Base-by-base conservation (phyloP, 1,284 basidiomycete species). In the Peniophora sp. region DNA sequence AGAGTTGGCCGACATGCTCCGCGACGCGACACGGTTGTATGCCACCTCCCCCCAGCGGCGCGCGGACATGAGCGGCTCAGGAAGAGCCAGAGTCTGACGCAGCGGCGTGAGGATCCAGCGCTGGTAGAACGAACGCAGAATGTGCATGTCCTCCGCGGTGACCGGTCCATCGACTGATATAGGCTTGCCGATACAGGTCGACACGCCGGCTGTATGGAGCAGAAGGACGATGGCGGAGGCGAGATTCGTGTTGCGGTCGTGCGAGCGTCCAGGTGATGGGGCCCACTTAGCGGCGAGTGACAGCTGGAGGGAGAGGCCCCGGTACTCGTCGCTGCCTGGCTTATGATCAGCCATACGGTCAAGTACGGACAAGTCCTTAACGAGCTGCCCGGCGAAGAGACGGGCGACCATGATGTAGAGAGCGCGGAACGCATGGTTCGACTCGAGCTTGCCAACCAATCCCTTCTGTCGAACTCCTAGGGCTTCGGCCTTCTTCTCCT, bases 281-380 rank as follows among this genome's bases (percentile, higher is more conserved):
- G 82, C 83, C 84, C 84, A 88, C 63, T 88, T 88, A 3, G 73
- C 72, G 1, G 75, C 82, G 12, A 84, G 74, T 1, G 74, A 76
- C 24, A 87, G 65, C 24, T 68, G 63, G 51, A 64, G 66, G 17
- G 73, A 58, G 27, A 80, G 65, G 0, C 61, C 37, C 24, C 61
- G 54, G n/a, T 63, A 64, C 43, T 73, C 66, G 3, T 62, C 60
- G 32, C 61, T 55, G 0, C 53, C 52, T 0, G 65, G 56, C 2
- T 74, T 58, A 2, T 55, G 41, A 9, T 67, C 60, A 32, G 70
- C 60, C 49, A 68, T 57, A 5, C 65, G 48, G 23, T 80, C 65
- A 6, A 71, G 54, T 1, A 56, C 51, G 11, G 73, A 57, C 55
- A 32, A 12, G 12, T 88, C 85, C 37, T 68, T 62, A 5, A 65